phyloP scores from a whole-genome alignment of 169 alveolate genomes.

The Cyclospora cayetanensis region DNA sequence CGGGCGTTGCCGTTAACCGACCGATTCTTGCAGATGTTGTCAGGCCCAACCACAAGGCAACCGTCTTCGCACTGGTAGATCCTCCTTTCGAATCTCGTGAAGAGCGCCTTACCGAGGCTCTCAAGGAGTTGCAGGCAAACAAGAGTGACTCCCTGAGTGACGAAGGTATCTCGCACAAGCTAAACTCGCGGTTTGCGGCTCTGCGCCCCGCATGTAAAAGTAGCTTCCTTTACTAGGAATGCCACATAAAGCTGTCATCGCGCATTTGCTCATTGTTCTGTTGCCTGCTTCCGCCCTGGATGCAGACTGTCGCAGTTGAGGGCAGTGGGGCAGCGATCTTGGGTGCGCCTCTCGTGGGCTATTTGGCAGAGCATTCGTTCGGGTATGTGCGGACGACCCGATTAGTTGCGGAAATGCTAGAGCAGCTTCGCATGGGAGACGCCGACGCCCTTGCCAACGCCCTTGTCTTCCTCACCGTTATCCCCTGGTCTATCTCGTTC shows the following conservation, averaged over 20 bases:
- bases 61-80: constrained; percentile 85
- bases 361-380: constrained; percentile 87
- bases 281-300: background rate
- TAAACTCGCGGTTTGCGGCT: too few relatives aligned
- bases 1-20: constrained; percentile 91
- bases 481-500: constrained; percentile 87
- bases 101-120: too few relatives aligned
- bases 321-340: constrained; percentile 88
- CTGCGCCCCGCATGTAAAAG: too few relatives aligned
- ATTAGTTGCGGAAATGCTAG: constrained; percentile 83
- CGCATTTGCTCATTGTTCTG: too few relatives aligned
- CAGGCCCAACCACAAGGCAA: constrained; percentile 90
- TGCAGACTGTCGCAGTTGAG: constrained; percentile 86
- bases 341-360: constrained; percentile 91
- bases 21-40: constrained; percentile 91
- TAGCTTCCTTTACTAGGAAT: too few relatives aligned
- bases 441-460: constrained; percentile 89
- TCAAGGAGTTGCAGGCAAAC: too few relatives aligned
- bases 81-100: too few relatives aligned
- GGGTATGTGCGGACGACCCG: constrained; percentile 84
- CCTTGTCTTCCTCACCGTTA: constrained; percentile 80
- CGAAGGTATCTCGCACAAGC: too few relatives aligned
- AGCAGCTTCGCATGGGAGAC: constrained; percentile 80
- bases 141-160: too few relatives aligned
- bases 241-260: too few relatives aligned